Percentiles rank a stretch among this genome's conserved stretches.
Conservation (phyloP, 495 filamentous ascomycete species). For the Mytilinidion resinicola region DNA sequence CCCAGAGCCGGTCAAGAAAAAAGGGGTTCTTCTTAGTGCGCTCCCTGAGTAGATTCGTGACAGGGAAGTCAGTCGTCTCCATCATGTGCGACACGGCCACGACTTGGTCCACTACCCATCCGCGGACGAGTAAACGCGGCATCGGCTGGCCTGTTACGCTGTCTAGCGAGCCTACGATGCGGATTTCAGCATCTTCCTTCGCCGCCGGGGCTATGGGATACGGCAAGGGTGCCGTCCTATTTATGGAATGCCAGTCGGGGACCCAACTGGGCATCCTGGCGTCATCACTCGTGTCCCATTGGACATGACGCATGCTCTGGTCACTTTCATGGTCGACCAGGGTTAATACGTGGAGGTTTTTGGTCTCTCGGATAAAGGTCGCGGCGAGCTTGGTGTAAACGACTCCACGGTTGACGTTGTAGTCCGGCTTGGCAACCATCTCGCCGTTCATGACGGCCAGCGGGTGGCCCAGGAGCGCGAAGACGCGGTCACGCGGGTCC, state of each 20-base stretch:
- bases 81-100: not conserved
- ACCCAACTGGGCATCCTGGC: slow-evolving; percentile 3
- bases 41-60: not conserved
- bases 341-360: not conserved
- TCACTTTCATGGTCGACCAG: not conserved
- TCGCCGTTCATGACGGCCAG: not conserved
- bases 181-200: not conserved
- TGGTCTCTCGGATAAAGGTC: slow-evolving; percentile 1
- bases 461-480: not conserved
- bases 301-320: not conserved
- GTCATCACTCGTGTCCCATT: not conserved
- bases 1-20: not conserved
- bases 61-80: slow-evolving; percentile 2
- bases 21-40: slow-evolving; percentile 3
- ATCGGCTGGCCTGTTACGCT: not conserved
- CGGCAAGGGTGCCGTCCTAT: not conserved
- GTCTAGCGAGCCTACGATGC: not conserved
- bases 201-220: not conserved
- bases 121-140: not conserved
- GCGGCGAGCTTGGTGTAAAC: not conserved
- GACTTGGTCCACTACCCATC: not conserved
- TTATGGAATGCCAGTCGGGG: slow-evolving; percentile 1
- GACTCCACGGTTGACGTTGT: not conserved
- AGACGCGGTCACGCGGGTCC: not conserved
- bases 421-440: not conserved